A percentile compares a stretch with the other conserved stretches of the same genome.
Evolutionary conservation across 768 basidiomycete genomes (phyloP).

Genomic region (Collybia sordida): DNA sequence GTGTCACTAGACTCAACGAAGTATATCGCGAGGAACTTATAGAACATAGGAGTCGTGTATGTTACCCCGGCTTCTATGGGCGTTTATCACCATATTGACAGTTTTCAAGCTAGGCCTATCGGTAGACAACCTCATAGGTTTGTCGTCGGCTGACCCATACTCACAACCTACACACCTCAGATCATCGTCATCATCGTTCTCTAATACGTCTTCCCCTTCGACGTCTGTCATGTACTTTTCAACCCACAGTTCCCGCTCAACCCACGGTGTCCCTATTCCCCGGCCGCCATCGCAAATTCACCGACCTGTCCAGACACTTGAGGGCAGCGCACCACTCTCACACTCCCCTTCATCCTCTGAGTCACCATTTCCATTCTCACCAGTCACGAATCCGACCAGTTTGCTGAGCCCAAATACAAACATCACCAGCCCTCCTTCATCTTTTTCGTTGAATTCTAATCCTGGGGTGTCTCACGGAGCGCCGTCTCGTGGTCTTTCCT

Average conservation of each 20-base stretch:
- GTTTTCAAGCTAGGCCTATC: constrained; percentile 61
- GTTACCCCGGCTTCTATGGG: constrained; percentile 26
- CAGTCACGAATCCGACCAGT: constrained; percentile 52
- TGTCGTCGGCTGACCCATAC: constrained; percentile 63
- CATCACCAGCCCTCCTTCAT: constrained; percentile 74
- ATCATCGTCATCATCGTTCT: constrained; percentile 36
- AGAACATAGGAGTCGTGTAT: constrained; percentile 70
- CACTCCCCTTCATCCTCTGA: constrained; percentile 66
- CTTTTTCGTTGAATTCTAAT: constrained; percentile 49
- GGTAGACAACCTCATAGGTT: constrained; percentile 77
- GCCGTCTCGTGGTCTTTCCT: constrained; percentile 52
- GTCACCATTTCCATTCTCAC: constrained; percentile 70
- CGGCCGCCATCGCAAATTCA: constrained; percentile 66
- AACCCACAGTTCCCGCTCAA: constrained; percentile 30
- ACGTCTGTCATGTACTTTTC: constrained; percentile 41
- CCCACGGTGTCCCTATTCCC: constrained; percentile 73
- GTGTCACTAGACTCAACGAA: constrained; percentile 74
- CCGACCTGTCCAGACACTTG: constrained; percentile 49
- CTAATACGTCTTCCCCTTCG: constrained; percentile 44
- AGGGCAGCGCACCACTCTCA: constrained; percentile 61
- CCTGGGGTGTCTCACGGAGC: constrained; percentile 31
- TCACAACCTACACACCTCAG: constrained; percentile 73
- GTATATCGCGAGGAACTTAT: constrained; percentile 85
- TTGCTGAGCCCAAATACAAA: constrained; percentile 60
- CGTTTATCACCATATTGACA: constrained; percentile 8